A percentile compares a stretch with the other conserved stretches of the same genome.
Evolutionary conservation across 352 stramenopile genomes (phyloP).

Genomic region (Globisporangium acanthophoron): DNA sequence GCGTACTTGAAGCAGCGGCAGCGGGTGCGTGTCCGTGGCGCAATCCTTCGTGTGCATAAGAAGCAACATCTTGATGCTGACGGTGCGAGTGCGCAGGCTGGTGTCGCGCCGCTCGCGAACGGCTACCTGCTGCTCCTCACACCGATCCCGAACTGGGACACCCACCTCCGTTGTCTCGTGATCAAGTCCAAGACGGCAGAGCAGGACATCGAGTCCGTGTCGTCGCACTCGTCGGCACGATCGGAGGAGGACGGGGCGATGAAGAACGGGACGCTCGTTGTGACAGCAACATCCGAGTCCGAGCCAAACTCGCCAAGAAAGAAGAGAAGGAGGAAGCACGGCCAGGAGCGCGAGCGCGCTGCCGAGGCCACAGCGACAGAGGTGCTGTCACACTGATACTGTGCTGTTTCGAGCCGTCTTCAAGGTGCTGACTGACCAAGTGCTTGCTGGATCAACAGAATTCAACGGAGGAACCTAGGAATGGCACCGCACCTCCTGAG

Average conservation of each 20-base stretch:
- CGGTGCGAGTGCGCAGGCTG: conserved; percentile 27
- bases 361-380: not conserved
- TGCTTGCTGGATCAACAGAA: not conserved
- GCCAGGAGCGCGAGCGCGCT: not conserved
- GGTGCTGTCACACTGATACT: not conserved
- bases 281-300: not conserved
- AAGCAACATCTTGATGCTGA: not conserved
- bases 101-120: conserved; percentile 39
- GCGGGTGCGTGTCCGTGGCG: conserved; percentile 22
- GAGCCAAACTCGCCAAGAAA: conserved; percentile 5
- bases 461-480: not conserved
- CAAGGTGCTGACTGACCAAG: not conserved
- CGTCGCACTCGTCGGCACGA: not conserved
- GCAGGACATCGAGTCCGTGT: conserved; percentile 1
- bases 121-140: conserved; percentile 48
- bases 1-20: conserved; percentile 47
- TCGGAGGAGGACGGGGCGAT: not conserved
- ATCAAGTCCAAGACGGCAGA: conserved; percentile 32
- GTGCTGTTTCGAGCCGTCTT: not conserved
- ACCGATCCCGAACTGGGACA: conserved; percentile 32
- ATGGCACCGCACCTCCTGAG: not conserved
- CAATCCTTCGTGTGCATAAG: not conserved
- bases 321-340: not conserved
- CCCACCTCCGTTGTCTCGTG: conserved; percentile 43
- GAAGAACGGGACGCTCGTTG: not conserved